A percentile compares a stretch with the other conserved stretches of the same genome.
phyloP scores from a whole-genome alignment of 305 asterid genomes.

The Fraxinus ornus region DNA sequence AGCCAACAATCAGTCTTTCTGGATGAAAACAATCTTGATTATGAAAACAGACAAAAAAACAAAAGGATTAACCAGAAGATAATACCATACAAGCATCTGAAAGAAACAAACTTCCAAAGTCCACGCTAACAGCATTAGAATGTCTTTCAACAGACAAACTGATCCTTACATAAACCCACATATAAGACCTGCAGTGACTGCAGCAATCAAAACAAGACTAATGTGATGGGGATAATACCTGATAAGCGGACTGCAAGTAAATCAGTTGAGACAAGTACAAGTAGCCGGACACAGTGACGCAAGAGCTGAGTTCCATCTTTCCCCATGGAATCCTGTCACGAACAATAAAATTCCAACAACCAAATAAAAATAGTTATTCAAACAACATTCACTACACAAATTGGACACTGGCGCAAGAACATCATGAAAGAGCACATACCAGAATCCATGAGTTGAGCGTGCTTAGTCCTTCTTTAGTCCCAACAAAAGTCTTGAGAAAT shows the following conservation, averaged over 20 bases:
- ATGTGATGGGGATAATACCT: conserved; percentile 42
- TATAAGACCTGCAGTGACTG: neutral
- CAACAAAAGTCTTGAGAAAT: conserved; percentile 84
- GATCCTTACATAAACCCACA: neutral
- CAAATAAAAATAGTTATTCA: conserved; percentile 21
- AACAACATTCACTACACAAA: conserved; percentile 18
- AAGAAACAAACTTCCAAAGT: conserved; percentile 5
- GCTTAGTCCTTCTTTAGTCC: conserved; percentile 84
- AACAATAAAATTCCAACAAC: conserved; percentile 25
- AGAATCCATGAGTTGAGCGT: conserved; percentile 93
- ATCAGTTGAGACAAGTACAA: conserved; percentile 87
- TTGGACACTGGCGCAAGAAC: conserved; percentile 2
- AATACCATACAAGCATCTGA: neutral
- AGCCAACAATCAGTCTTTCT: neutral
- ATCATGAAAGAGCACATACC: conserved; percentile 42
- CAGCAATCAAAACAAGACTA: neutral
- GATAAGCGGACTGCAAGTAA: conserved; percentile 90
- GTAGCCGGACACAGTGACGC: conserved; percentile 98
- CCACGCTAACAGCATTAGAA: neutral
- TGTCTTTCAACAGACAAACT: neutral
- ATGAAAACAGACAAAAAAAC: neutral
- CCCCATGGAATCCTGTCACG: conserved; percentile 90
- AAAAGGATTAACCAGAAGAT: neutral
- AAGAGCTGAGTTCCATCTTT: conserved; percentile 98
- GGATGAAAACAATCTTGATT: neutral